A percentile compares a stretch with the other conserved stretches of the same genome.
Evolutionary conservation across 2,329 filamentous ascomycete species (phyloP).

Genomic region (Zopfia rhizophila): DNA sequence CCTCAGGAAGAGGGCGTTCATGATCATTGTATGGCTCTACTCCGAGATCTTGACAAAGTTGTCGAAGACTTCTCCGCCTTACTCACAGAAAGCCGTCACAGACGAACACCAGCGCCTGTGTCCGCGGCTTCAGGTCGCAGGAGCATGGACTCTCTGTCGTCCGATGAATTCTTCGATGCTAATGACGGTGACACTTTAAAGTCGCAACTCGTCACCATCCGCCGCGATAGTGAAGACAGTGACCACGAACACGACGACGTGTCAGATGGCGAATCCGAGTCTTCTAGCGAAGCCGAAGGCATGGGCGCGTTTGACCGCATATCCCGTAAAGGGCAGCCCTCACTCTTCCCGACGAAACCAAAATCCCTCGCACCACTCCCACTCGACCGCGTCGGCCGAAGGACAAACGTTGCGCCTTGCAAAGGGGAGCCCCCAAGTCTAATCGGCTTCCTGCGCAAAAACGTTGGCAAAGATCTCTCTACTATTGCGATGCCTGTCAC

Average conservation of each 20-base stretch:
- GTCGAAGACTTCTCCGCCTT: constrained; percentile 83
- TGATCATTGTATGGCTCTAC: constrained; percentile 83
- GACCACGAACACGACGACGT: constrained; percentile 59
- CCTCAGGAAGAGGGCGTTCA: constrained; percentile 72
- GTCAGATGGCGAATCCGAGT: constrained; percentile 68
- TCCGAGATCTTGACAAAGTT: constrained; percentile 85
- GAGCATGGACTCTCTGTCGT: constrained; percentile 84
- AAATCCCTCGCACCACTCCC: constrained; percentile 83
- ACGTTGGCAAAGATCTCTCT: constrained; percentile 96
- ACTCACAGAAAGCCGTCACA: constrained; percentile 80
- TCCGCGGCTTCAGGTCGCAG: constrained; percentile 59
- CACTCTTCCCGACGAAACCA: constrained; percentile 78
- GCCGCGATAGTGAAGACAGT: constrained; percentile 70
- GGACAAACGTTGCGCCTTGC: constrained; percentile 76
- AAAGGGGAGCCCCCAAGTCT: constrained; percentile 86
- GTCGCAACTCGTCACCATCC: constrained; percentile 79
- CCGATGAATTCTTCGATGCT: constrained; percentile 95
- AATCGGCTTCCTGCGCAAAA: constrained; percentile 94
- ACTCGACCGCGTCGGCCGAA: constrained; percentile 73
- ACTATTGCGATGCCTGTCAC: constrained; percentile 98
- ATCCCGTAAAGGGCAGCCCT: constrained; percentile 48
- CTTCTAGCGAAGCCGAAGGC: constrained; percentile 68
- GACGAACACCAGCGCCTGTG: constrained; percentile 67
- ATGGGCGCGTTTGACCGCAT: constrained; percentile 53
- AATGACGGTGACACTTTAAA: constrained; percentile 64